phyloP scores from a whole-genome alignment of 2,329 filamentous ascomycete species.

The Rhinocladiella similis region DNA sequence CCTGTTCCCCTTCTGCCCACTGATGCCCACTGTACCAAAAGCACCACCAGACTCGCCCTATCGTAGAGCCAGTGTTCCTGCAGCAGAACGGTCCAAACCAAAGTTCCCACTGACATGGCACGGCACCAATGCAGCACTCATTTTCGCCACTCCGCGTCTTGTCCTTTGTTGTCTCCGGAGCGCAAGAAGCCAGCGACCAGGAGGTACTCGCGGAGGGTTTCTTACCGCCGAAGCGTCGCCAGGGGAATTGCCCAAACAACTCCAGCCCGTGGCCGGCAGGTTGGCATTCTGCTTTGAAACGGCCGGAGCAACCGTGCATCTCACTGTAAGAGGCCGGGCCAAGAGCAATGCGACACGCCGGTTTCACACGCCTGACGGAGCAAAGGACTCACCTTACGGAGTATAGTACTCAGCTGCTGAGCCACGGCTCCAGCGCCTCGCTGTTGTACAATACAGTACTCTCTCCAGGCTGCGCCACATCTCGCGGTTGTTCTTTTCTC shows the following conservation, averaged over 20 bases:
- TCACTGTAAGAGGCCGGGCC: background rate
- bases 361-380: background rate
- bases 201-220: too few relatives aligned
- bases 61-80: slow-evolving; percentile 4
- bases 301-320: background rate
- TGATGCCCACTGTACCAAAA: background rate
- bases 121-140: background rate
- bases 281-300: slow-evolving; percentile 17
- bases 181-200: too few relatives aligned
- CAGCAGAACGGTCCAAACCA: slow-evolving; percentile 1
- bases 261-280: slow-evolving; percentile 8
- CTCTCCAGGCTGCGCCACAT: slow-evolving; percentile 17
- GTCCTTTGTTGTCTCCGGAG: too few relatives aligned
- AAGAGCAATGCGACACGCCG: background rate
- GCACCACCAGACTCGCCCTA: background rate
- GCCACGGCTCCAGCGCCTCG: slow-evolving; percentile 8
- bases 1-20: background rate
- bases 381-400: too few relatives aligned
- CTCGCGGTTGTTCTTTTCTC: background rate
- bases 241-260: slow-evolving; percentile 18
- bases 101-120: slow-evolving; percentile 2
- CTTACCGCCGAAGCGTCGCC: slow-evolving; percentile 1
- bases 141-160: slow-evolving; percentile 3
- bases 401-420: background rate
- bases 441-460: too few relatives aligned